Conservation (phyloP, 169 alveolate genomes). For the Eimeria praecox region DNA sequence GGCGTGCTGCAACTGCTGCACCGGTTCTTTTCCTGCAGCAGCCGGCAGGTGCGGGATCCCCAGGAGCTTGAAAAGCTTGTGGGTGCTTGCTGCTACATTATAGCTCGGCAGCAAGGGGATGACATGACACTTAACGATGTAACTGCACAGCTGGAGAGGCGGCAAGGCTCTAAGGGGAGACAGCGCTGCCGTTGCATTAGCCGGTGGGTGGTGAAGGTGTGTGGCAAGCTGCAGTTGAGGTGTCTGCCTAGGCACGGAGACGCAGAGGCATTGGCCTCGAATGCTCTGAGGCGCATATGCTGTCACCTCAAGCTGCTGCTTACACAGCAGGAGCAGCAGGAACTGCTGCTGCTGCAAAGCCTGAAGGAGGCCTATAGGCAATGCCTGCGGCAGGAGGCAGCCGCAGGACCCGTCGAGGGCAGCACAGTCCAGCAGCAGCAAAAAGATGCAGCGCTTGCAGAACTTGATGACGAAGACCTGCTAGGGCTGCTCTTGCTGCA, state of each 20-base stretch:
- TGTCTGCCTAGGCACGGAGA: conserved; percentile 65
- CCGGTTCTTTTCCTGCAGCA: conserved; percentile 67
- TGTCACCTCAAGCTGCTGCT: conserved; percentile 49
- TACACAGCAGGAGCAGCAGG: conserved; percentile 70
- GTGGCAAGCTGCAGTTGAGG: conserved; percentile 69
- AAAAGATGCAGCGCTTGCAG: conserved; percentile 41
- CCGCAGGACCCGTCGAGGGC: conserved; percentile 8
- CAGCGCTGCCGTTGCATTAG: conserved; percentile 75
- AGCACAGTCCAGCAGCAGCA: conserved; percentile 39
- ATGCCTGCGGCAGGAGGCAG: conserved; percentile 40
- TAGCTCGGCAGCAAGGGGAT: conserved; percentile 66
- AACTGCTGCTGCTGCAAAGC: conserved; percentile 51
- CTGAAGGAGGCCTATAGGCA: conserved; percentile 61
- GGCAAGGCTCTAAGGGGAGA: conserved; percentile 44
- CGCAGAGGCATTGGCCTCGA: conserved; percentile 32
- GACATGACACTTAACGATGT: conserved; percentile 45
- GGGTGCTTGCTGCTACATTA: conserved; percentile 79
- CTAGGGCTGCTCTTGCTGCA: conserved; percentile 50
- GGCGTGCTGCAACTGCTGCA: conserved; percentile 71
- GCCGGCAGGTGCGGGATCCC: conserved; percentile 74
- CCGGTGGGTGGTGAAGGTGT: conserved; percentile 73
- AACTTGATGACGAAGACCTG: conserved; percentile 47
- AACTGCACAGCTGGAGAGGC: conserved; percentile 58
- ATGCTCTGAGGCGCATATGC: conserved; percentile 62
- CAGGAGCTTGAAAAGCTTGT: conserved; percentile 71